Percentiles rank a stretch among this genome's conserved stretches.
These are phyloP conservation scores for Geotrichum bryndzae DNA, from an alignment of 1,139 yeast genomes.

Conservation along the genomic window DNA sequence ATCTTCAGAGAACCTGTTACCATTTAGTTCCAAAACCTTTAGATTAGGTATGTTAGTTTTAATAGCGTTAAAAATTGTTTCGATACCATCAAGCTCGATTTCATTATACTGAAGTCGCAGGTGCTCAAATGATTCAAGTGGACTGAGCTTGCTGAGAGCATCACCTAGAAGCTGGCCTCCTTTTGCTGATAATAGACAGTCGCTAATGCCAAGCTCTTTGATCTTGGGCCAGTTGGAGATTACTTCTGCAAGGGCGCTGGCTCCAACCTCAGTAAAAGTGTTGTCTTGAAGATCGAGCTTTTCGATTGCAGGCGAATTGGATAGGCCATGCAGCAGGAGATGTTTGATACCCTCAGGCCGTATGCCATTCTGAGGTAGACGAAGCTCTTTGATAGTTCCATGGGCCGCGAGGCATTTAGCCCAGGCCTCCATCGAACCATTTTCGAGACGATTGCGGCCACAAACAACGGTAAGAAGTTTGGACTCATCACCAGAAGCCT, in stretches of 20 bases:
- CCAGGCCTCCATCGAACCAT: conserved; percentile 68
- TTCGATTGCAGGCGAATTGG: conserved; percentile 52
- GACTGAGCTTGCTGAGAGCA: conserved; percentile 35
- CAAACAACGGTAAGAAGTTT: conserved; percentile 72
- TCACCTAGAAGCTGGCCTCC: conserved; percentile 52
- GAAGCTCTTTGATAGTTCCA: conserved; percentile 61
- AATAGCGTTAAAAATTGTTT: conserved; percentile 49
- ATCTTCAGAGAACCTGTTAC: conserved; percentile 85
- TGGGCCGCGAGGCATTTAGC: conserved; percentile 73
- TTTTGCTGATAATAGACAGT: conserved; percentile 72
- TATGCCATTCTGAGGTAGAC: conserved; percentile 91
- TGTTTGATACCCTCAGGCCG: conserved; percentile 86
- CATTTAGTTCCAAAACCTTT: conserved; percentile 72
- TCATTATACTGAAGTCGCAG: conserved; percentile 87
- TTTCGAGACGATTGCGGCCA: conserved; percentile 94
- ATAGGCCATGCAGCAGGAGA: conserved; percentile 67
- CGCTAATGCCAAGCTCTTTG: conserved; percentile 77
- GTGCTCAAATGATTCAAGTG: conserved; percentile 41
- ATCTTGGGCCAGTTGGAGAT: conserved; percentile 53
- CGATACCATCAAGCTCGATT: conserved; percentile 61
- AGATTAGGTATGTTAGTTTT: conserved; percentile 54
- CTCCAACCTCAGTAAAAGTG: conserved; percentile 83
- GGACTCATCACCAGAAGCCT: conserved; percentile 39
- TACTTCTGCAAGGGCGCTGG: conserved; percentile 59
- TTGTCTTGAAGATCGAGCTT: conserved; percentile 89